Evolutionary conservation across 805 yeast genomes (phyloP).

Genomic region (Dipodascus geniculatus): DNA sequence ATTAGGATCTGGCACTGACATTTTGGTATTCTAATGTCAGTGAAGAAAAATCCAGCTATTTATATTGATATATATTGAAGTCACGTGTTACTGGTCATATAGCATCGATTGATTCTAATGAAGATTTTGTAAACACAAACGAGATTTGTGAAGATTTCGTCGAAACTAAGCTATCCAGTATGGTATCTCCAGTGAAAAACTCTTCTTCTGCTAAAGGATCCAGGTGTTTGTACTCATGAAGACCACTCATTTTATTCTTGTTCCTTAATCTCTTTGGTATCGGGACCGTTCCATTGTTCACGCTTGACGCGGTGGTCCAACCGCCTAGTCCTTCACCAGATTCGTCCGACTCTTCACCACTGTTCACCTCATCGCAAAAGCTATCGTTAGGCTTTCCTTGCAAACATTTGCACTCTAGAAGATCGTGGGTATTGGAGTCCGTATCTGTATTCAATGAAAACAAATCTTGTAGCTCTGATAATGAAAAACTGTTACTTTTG

Average conservation of each 20-base stretch:
- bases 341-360: slow-evolving; percentile 15
- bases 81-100: neutral
- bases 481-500: slow-evolving; percentile 47
- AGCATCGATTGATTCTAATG: slow-evolving; percentile 12
- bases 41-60: neutral
- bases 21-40: neutral
- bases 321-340: slow-evolving; percentile 18
- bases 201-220: slow-evolving; percentile 30
- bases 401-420: slow-evolving; percentile 36
- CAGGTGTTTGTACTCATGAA: slow-evolving; percentile 51
- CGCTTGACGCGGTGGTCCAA: slow-evolving; percentile 50
- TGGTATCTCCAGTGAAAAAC: slow-evolving; percentile 1
- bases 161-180: slow-evolving; percentile 19
- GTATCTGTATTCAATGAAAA: slow-evolving; percentile 40
- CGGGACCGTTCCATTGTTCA: slow-evolving; percentile 17
- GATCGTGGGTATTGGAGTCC: slow-evolving; percentile 15
- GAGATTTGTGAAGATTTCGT: slow-evolving; percentile 23
- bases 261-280: slow-evolving; percentile 23
- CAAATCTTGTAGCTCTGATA: slow-evolving; percentile 58
- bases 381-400: slow-evolving; percentile 38
- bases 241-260: slow-evolving; percentile 42
- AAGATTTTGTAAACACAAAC: slow-evolving; percentile 32
- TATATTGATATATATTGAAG: neutral
- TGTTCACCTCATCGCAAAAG: slow-evolving; percentile 6
- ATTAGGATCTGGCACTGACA: slow-evolving; percentile 2